Conservation (phyloP, 495 filamentous ascomycete genomes). For the Aspergillus indologenus region DNA sequence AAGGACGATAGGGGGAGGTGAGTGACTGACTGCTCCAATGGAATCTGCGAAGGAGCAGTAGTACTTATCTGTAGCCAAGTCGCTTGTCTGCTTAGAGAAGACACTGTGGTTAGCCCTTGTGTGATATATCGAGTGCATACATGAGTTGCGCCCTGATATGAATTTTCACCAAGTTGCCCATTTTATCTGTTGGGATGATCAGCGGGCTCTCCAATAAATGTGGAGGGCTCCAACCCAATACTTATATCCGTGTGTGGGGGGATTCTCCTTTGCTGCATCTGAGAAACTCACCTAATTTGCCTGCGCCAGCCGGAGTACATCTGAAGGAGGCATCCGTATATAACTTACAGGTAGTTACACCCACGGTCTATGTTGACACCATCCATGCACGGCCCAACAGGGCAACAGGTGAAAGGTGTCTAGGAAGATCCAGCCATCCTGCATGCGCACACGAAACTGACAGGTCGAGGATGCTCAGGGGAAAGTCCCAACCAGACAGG, state of each 20-base stretch:
- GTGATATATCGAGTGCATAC: not conserved
- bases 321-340: not conserved
- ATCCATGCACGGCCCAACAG: not conserved
- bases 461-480: constrained; percentile 15
- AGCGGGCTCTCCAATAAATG: not conserved
- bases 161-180: not conserved
- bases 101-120: not conserved
- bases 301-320: not conserved
- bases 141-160: not conserved
- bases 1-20: not conserved
- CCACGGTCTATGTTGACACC: not conserved
- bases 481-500: constrained; percentile 7
- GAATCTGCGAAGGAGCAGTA: not conserved
- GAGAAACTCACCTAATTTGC: not conserved
- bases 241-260: not conserved
- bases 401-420: not conserved
- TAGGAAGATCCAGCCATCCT: not conserved
- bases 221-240: not conserved
- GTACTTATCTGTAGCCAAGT: not conserved
- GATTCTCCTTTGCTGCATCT: not conserved
- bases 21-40: not conserved
- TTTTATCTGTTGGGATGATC: not conserved
- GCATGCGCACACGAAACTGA: not conserved
- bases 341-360: not conserved
- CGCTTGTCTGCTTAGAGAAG: not conserved